These are phyloP conservation scores for Przewalskia tangutica DNA, from an alignment of 257 asterid species.

Conservation along the genomic window DNA sequence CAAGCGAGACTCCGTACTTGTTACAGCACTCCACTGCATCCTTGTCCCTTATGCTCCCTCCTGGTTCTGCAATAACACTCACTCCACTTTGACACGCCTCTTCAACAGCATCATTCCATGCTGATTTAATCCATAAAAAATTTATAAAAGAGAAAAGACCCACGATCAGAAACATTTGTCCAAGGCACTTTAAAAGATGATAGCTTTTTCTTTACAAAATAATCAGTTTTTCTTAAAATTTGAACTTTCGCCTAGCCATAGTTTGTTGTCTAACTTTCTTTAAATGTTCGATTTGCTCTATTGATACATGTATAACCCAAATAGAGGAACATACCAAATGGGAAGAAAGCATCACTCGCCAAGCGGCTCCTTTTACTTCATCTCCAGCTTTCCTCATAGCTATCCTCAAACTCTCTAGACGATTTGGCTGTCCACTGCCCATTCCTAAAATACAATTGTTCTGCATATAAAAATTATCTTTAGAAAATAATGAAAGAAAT, in stretches of 20 bases:
- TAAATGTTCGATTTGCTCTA: background rate
- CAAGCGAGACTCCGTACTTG: conserved; percentile 70
- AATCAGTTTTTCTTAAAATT: background rate
- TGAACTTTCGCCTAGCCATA: background rate
- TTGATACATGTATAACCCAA: background rate
- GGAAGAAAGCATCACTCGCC: conserved; percentile 98
- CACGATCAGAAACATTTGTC: background rate
- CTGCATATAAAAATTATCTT: conserved; percentile 19
- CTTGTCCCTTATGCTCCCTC: conserved; percentile 78
- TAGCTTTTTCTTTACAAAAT: background rate
- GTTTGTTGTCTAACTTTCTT: background rate
- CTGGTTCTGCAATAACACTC: conserved; percentile 76
- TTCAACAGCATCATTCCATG: conserved; percentile 96
- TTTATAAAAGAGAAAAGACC: background rate
- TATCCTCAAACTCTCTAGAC: conserved; percentile 83
- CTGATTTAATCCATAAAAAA: conserved; percentile 26
- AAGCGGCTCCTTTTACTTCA: conserved; percentile 88
- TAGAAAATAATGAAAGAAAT: conserved; percentile 3
- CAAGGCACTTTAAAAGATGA: background rate
- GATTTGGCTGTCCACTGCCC: conserved; percentile 99
- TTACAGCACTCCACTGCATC: conserved; percentile 88
- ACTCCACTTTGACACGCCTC: conserved; percentile 88
- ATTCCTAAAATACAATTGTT: conserved; percentile 81
- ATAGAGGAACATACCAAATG: conserved; percentile 50
- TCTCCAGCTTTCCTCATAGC: conserved; percentile 86